Evolutionary conservation across 805 yeast genomes (phyloP), one percentile per base, ranked within the genome.

Genomic region (Lipomyces mesembrius): DNA sequence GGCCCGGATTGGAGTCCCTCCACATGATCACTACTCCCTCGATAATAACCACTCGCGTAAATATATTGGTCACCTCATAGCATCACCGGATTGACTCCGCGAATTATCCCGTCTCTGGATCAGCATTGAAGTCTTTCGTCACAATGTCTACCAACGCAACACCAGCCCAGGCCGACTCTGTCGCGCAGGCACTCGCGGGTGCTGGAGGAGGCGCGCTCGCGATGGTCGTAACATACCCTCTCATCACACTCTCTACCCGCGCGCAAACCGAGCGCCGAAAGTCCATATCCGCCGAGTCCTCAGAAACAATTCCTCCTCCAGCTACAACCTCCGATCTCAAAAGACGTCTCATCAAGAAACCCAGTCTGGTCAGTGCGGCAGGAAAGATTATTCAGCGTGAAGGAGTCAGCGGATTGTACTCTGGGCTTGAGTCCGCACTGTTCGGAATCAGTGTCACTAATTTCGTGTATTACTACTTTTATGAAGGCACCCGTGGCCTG

Each of bases 121-220:
- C 32, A 27, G 29, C 3, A 27, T 3, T 27, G 29, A 27, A 27
- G 29, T 27, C 29, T 27, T 27, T 4, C 2, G 32, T 29, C 32
- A 52, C 37, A 32, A 53, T 43, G 49, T 43, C 49, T n/a, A n/a
- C 49, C 49, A 43, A 43, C 49, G 11, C 59, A 74, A 75, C 66
- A 73, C 59, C 71, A 71, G 32, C 66, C 65, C 60, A 71, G 72
- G 32, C 66, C 66, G 80, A 80, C 70, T 79, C 78, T 60, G 79
- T 90, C 49, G 92, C 95, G 14, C 97, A 93, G 75, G 97, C 97
- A n/a, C 78, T 93, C 11, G 90, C 97, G 5, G 98, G 98, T 11
- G 97, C 97, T 46, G 88, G 93, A 6, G 97, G 97, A 34, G 98
- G 98, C 14, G 92, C 94, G 27, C 83, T 91, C 35, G 85, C 97